Base-by-base conservation (phyloP, 1,284 basidiomycete species). In the Pascua guehoae region DNA sequence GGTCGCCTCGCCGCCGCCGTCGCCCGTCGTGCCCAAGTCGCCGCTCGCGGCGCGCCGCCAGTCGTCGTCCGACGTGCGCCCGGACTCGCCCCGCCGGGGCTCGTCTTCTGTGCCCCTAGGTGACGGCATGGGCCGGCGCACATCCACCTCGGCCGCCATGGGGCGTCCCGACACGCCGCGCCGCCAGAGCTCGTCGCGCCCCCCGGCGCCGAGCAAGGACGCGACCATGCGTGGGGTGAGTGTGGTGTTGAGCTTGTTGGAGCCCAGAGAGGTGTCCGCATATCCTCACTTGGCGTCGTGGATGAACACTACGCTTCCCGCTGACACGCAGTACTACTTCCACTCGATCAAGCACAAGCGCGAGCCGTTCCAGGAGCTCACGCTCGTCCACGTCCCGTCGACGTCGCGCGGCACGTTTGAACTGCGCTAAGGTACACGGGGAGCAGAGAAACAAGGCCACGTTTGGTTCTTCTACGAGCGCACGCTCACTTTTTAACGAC, bases 251-350 rank as follows among this genome's bases (percentile, higher is more conserved):
- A 24, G 3, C 11, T 24, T 10, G 14, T 32, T 4, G 40, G 4
- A 40, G 2, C 4, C 17, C 18, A 24, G 36, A 11, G 11, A 16
- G 17, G 12, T 41, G n/a, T 39, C n/a, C n/a, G 32, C 41, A 40
- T 38, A 49, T 44, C n/a, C 44, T 40, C 38, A 24, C 41, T 47
- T 44, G 17, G 14, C 39, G 14, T 12, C 12, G 42, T 51, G 39
- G 38, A 32, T 60, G 60, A 37, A 2, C 50, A 45, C 47, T 52
- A 16, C 57, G 57, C 37, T 41, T 52, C 11, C 70, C 68, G n/a
- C 69, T 73, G 46, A 91, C 92, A 88, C 24, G 87, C 55, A 72
- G 62, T 95, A 91, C 78, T 97, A 96, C 78, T 96, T 89, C 79
- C 93, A 96, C 78, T 87, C 72, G 42, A 63, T 74, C 16, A 74